Base-by-base conservation (phyloP, 169 alveolate species). In the Theileria luwenshuni region DNA sequence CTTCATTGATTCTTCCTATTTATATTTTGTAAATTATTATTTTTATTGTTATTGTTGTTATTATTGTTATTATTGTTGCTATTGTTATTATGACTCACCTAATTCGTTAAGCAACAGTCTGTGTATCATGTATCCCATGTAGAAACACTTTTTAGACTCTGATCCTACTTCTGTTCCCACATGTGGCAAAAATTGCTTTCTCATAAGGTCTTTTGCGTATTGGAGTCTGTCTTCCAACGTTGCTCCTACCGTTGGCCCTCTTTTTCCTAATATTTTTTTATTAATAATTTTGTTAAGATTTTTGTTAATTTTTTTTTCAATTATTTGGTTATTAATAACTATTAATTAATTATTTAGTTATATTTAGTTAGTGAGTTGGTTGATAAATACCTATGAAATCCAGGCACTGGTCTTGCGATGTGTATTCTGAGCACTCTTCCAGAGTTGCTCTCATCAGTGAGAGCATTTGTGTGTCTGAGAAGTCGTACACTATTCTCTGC, bases 71-170 rank as follows among this genome's bases (percentile, higher is more conserved):
- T n/a, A n/a, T n/a, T n/a, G n/a, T n/a, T n/a, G n/a, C n/a, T n/a
- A n/a, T n/a, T n/a, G n/a, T n/a, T n/a, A n/a, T n/a, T n/a, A n/a
- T n/a, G n/a, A n/a, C 45, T 38, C 10, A 38, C 45, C 45, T 52
- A 98, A 87, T 56, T 95, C 94, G 35, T 99, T 98, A 63, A 97
- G 95, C 74, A 97, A 88, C 54, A 98, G 81, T 51, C 99, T 91
- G 84, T 97, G 96, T 10, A 95, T 97, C 99, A 98, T 98, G 92
- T 98, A 97, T 21, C 99, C 99, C 32, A 98, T 92, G 86, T 97
- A 98, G 90, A 94, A 97, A 25, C 99, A 98, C 83, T 98, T 98
- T 89, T 95, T 94, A 48, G 94, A 90, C 77, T 95, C 98, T 62
- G 94, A 93, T 19, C 97, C 95, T 30, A 96, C 92, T 38, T 92